Evolutionary conservation across 2,329 filamentous ascomycete species (phyloP).

Genomic region (Xylariaceae sp.): DNA sequence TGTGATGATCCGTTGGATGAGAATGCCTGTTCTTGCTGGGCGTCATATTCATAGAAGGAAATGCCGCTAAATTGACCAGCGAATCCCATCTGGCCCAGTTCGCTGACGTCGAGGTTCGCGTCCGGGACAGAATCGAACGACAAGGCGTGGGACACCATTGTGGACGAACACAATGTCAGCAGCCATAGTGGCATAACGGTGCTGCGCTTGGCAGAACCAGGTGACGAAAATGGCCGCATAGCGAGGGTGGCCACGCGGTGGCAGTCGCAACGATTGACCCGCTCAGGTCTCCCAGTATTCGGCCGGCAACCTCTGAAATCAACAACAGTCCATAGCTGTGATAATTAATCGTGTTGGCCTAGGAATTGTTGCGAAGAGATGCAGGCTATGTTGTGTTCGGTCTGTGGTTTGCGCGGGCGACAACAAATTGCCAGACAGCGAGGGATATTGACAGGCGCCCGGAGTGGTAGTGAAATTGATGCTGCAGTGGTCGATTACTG

Average conservation of each 20-base stretch:
- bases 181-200: slow-evolving; percentile 28
- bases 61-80: slow-evolving; percentile 89
- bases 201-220: slow-evolving; percentile 42
- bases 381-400: no score
- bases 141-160: slow-evolving; percentile 48
- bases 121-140: slow-evolving; percentile 62
- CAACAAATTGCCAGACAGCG: no score
- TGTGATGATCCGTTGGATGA: slow-evolving; percentile 76
- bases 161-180: slow-evolving; percentile 41
- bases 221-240: slow-evolving; percentile 49
- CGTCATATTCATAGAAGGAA: slow-evolving; percentile 82
- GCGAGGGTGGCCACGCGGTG: slow-evolving; percentile 25
- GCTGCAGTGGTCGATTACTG: no score
- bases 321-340: slow-evolving; percentile 30
- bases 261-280: slow-evolving; percentile 16
- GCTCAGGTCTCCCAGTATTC: slow-evolving; percentile 25
- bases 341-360: neutral
- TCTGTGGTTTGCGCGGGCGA: no score
- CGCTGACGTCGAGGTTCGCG: slow-evolving; percentile 72
- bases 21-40: slow-evolving; percentile 68
- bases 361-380: no score
- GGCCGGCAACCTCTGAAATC: slow-evolving; percentile 18
- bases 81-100: slow-evolving; percentile 79
- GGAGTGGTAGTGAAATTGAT: no score
- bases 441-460: no score